Base-by-base conservation (phyloP, 345 rosid species). In the Aquilaria sinensis region DNA sequence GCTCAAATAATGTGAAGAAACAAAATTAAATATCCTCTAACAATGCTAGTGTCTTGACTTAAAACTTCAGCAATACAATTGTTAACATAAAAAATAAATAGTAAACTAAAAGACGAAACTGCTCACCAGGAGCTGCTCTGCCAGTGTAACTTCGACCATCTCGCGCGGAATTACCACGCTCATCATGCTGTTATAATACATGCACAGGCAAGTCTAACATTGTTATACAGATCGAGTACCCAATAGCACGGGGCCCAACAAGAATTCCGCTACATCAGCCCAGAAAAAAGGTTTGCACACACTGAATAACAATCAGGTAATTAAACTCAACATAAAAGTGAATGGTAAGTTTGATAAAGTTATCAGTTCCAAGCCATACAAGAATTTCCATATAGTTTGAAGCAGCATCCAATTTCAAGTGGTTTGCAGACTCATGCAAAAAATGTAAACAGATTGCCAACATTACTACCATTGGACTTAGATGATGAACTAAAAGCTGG, bases 151-250 rank as follows among this genome's bases (percentile, higher is more conserved):
- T 77, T 78, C 84, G 83, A 76, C 81, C 92, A 73, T 56, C 89
- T 78, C 75, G 89, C 68, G 82, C 69, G 46, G 83, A 73, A 76
- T 32, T 77, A 81, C 76, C 78, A 67, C 82, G 93, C 66, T 83
- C 96, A 80, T 90, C 90, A 31, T 81, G 93, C 99, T 95, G 90
- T 87, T 80, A 85, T 68, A 81, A 86, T 78, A 90, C 84, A 90
- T 53, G 78, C 75, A 90, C 80, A 88, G 82, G 90, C 84, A 90
- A 83, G 83, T 76, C 92, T 75, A 81, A 88, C 67, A 88, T 75
- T 75, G 87, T 82, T 84, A 87, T 66, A 82, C 78, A 78, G 71
- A 74, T 31, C 64, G 80, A 76, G 80, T 83, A 80, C 74, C 72
- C 51, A 68, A 77, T 75, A 74, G 79, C 80, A 81, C 45, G 48